These are phyloP conservation scores for Solanum ossicruentum DNA, from an alignment of 257 asterid genomes.

Conservation along the genomic window DNA sequence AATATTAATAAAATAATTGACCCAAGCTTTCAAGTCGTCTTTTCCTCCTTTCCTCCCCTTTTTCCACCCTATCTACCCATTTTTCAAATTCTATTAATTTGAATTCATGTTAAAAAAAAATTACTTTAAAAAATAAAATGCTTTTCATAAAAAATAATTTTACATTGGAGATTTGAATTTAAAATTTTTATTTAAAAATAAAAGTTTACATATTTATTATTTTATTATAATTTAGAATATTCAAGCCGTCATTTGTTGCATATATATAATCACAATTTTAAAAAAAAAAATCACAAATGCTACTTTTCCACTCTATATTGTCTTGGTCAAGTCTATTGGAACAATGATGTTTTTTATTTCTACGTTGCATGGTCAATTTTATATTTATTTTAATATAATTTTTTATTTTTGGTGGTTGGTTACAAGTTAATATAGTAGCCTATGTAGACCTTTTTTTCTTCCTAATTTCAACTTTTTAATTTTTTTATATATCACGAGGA, in stretches of 20 bases:
- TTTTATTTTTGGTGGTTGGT: not conserved
- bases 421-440: not conserved
- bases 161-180: too few relatives aligned
- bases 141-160: too few relatives aligned
- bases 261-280: not conserved
- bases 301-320: not conserved
- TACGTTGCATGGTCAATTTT: not conserved
- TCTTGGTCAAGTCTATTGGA: not conserved
- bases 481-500: too few relatives aligned
- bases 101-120: not conserved
- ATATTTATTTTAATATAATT: not conserved
- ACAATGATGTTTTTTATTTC: not conserved
- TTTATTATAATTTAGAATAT: not conserved
- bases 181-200: too few relatives aligned
- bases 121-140: not conserved
- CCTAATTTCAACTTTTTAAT: not conserved
- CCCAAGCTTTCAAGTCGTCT: not conserved
- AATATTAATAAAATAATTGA: not conserved
- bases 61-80: not conserved
- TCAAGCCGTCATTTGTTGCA: not conserved
- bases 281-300: not conserved
- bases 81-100: not conserved
- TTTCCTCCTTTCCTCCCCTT: not conserved
- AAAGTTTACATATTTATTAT: not conserved
- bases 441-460: not conserved